Base-by-base conservation (phyloP, 1,284 basidiomycete genomes). In the Ceratobasidium sp. region DNA sequence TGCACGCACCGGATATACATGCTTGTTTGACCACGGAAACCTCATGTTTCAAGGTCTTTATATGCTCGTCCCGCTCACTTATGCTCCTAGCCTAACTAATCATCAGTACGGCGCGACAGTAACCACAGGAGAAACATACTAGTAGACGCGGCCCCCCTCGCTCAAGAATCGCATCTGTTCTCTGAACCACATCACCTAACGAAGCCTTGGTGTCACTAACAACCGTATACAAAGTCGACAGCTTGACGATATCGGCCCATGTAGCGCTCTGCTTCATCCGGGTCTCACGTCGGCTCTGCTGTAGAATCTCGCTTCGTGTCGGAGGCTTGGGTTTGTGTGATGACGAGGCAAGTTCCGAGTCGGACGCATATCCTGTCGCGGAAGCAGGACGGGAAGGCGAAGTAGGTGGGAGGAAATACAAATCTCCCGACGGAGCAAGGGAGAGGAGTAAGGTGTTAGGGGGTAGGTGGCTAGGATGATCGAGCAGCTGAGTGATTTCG, bases 381-480 rank as follows among this genome's bases (percentile, higher is more conserved):
- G 81, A 78, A 21, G 84, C 84, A n/a, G 77, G 75, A 54, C 67
- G 76, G 11, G 73, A 73, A 74, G 69, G 81, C 76, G 38, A 80
- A 75, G 46, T 38, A 25, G 85, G 72, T 30, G 76, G 86, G 16
- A 90, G 77, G 78, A 87, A 90, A 77, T 86, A 89, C 30, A 81
- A 82, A 76, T 84, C 81, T 3, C 84, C 86, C 11, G 84, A 84
- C 14, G 88, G 86, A 25, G 85, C 83, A 54, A 94, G 83, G 8
- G 86, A 83, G 49, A 94, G 76, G 11, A 94, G 79, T 9, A 93
- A 82, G 0, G 90, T 87, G 77, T 94, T 94, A 25, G 87, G 88
- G 1, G 91, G 88, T 40, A 93, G 79, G 40, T 83, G 82, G 1
- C 83, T 81, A 0, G 84, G 81, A 76, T 86, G 82, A 54, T 78